Conservation (phyloP, 208 protist genomes). For the Leishmania turanica region DNA sequence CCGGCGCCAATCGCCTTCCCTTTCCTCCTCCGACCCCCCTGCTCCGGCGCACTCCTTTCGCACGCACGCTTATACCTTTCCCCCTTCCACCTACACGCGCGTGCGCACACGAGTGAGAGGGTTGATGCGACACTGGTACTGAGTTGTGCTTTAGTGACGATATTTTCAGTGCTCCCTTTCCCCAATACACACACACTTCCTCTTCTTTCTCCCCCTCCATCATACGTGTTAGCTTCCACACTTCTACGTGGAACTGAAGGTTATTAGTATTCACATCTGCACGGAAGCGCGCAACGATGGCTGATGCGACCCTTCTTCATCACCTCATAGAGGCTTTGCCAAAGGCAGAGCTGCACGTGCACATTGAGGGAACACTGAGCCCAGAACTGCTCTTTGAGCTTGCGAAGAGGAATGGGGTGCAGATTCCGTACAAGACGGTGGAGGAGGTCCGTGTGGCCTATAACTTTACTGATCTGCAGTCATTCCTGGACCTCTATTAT, state of each 20-base stretch:
- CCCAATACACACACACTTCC: not conserved
- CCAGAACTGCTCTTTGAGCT: slow-evolving; percentile 58
- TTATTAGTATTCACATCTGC: not conserved
- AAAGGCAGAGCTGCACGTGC: slow-evolving; percentile 67
- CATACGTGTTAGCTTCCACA: no score
- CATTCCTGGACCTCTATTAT: slow-evolving; percentile 68
- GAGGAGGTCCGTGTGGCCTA: slow-evolving; percentile 53
- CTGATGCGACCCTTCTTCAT: slow-evolving; percentile 8
- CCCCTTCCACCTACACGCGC: not conserved
- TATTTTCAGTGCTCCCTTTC: not conserved
- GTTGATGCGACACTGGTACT: not conserved
- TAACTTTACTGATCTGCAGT: slow-evolving; percentile 52
- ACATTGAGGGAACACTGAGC: slow-evolving; percentile 63
- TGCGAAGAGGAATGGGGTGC: slow-evolving; percentile 38
- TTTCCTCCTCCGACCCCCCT: not conserved
- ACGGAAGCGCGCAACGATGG: slow-evolving; percentile 8
- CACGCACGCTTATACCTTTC: not conserved
- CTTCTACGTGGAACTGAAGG: not conserved
- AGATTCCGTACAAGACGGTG: slow-evolving; percentile 39
- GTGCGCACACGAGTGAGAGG: not conserved
- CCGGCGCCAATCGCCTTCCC: not conserved
- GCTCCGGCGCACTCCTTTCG: not conserved
- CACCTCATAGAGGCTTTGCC: slow-evolving; percentile 42
- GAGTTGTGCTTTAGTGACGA: not conserved
- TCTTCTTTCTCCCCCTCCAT: not conserved